Evolutionary conservation across 108 stramenopile species (phyloP), one percentile per base, ranked within the genome.

Genomic region (Mediolabrus comicus): DNA sequence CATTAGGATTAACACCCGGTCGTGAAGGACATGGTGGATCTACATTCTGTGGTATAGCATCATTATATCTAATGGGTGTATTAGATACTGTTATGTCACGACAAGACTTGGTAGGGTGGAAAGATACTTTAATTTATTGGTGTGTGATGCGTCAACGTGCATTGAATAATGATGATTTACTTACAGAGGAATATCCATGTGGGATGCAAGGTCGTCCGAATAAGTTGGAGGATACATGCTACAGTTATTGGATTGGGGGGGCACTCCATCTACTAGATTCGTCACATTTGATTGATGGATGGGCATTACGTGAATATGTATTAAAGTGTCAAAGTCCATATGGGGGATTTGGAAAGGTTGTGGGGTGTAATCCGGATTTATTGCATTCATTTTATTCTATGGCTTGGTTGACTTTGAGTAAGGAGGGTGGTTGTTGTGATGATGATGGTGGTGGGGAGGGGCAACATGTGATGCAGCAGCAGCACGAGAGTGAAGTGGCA

Each of bases 241-340:
- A 95, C 69, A 86, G 85, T 13, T 97, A 92, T 75, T 97, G 96
- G 95, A 89, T 97, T 57, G 96, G 96, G 29, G 96, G 88, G 4
- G 88, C 95, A 19, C 59, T 97, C 59, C 61, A 71, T 22, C 46
- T 94, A 3, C 66, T 97, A 25, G 82, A 53, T 25, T 34, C 35
- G 4, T 65, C 77, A 26, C 62, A 75, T 59, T 54, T 92, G 30
- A 65, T 89, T 59, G 86, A 92, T 64, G 71, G 83, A 36, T 30
- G 46, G 46, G 70, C 67, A 0, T 62, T 92, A 30, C 65, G 77
- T 14, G 60, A 75, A 28, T 92, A 81, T 74, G 84, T 92, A 0
- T 46, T 89, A 9, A 49, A 28, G 17, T 92, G 91, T 65, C 91
- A 92, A 68, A 66, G 74, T 26, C 71, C 74, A 0, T 75, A 82